phyloP scores from a whole-genome alignment of 768 basidiomycete species.

The Termitomyces sp. region DNA sequence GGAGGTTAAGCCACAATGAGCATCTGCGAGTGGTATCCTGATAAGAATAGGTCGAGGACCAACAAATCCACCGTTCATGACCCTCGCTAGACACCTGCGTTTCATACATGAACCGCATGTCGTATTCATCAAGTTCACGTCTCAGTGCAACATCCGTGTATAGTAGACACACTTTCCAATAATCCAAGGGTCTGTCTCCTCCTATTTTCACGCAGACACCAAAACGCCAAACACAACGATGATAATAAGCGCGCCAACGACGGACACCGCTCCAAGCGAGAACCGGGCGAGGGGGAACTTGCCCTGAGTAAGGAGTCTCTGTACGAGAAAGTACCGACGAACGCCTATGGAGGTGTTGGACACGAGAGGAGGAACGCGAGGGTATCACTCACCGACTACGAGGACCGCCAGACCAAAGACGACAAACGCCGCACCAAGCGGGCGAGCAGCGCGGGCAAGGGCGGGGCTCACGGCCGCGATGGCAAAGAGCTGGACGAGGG shows the following conservation, averaged over 20 bases:
- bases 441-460: constrained; percentile 30
- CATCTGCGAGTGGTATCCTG: too few relatives aligned
- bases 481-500: constrained; percentile 29
- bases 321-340: constrained; percentile 22
- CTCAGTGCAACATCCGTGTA: neutral
- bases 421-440: constrained; percentile 46
- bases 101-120: too few relatives aligned
- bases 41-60: too few relatives aligned
- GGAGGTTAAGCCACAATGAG: too few relatives aligned
- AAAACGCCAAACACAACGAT: constrained; percentile 16
- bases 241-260: constrained; percentile 8
- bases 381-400: constrained; percentile 32
- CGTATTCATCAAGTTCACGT: neutral
- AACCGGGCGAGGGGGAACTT: constrained; percentile 50
- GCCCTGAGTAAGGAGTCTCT: constrained; percentile 42
- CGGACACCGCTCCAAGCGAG: constrained; percentile 32
- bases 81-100: too few relatives aligned
- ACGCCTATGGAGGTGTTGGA: constrained; percentile 25
- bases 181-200: too few relatives aligned
- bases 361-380: neutral
- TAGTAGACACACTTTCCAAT: too few relatives aligned
- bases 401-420: constrained; percentile 42
- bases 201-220: constrained; percentile 10
- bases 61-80: too few relatives aligned
- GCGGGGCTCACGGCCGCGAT: constrained; percentile 16